Conservation (phyloP, 352 stramenopile species). For the Globisporangium spinosum region DNA sequence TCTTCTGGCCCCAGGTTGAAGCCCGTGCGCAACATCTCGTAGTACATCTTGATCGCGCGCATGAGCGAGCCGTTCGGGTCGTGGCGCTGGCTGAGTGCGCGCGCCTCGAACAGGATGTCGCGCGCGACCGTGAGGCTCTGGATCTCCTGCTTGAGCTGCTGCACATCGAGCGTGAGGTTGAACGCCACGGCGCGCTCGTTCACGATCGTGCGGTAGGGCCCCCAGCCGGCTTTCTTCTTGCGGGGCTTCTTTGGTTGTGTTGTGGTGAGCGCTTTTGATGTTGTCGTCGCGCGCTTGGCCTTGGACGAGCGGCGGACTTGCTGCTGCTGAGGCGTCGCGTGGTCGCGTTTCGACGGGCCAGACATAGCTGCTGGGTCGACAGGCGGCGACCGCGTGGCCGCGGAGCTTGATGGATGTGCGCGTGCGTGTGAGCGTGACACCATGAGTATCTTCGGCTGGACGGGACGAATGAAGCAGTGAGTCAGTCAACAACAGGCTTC, state of each 20-base stretch:
- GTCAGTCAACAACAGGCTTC: too few species aligned
- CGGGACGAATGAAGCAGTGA: too few species aligned
- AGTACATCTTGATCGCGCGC: constrained; percentile 10
- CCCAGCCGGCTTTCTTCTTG: constrained; percentile 9
- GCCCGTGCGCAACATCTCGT: constrained; percentile 9
- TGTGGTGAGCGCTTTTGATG: not conserved
- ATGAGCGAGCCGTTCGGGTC: constrained; percentile 13
- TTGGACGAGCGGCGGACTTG: not conserved
- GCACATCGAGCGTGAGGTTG: constrained; percentile 30
- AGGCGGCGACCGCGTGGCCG: not conserved
- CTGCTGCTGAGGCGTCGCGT: not conserved
- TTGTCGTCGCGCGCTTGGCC: not conserved
- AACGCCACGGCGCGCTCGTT: constrained; percentile 22
- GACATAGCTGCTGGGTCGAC: not conserved
- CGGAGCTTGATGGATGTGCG: not conserved
- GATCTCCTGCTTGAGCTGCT: constrained; percentile 31
- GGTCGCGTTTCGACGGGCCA: not conserved
- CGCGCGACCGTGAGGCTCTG: constrained; percentile 18
- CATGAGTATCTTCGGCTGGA: too few species aligned
- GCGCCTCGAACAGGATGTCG: constrained; percentile 18
- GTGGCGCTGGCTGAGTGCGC: constrained; percentile 5
- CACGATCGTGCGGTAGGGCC: constrained; percentile 9
- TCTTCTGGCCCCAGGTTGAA: not conserved
- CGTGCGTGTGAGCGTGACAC: too few species aligned
- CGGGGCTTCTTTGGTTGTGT: constrained; percentile 6